Base-by-base conservation (phyloP, 192 early-diverging fungal species). In the Funneliformis mosseae region DNA sequence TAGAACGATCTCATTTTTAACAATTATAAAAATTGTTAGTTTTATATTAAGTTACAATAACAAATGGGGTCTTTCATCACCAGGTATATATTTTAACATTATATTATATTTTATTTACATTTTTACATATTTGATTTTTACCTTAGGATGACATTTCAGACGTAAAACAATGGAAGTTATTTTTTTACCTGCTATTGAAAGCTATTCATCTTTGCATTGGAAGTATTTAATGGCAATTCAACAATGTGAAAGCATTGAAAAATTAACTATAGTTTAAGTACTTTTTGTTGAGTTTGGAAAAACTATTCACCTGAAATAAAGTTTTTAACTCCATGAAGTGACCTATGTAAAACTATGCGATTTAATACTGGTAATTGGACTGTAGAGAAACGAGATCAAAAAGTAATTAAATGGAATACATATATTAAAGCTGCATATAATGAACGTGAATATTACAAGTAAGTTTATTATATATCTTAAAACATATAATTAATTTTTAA, bases 361-460 rank as follows among this genome's bases (percentile, higher is more conserved):
- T 61, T 61, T 61, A 61, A 61, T 61, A 16, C 23, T 61, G 23
- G 8, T 61, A 7, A 61, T 61, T n/a, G 16, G 6, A 16, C 8
- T 61, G 59, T n/a, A 61, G 16, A 16, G 6, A 61, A 61, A 16
- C 23, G 16, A 61, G 0, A 61, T n/a, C 59, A 61, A 61, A 61
- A 3, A 61, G 23, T 61, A 61, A 61, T 6, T 68, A 25, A 68
- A 68, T 68, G 38, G 38, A 38, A 68, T 16, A 39, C 16, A 27
- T 7, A 38, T 68, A 27, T 27, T 68, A 27, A 68, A 27, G n/a
- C 23, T 7, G 66, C 66, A 38, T 27, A 68, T 38, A 8, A 27
- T 27, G 66, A 68, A 68, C 14, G 38, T 27, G 66, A 68, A 68
- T 68, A 68, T 39, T 68, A 68, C 28, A 68, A 27, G 66, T 68